Evolutionary conservation across 2,329 filamentous ascomycete genomes (phyloP), one percentile per base, ranked within the genome.

Genomic region (Coniochaeta pulveracea): DNA sequence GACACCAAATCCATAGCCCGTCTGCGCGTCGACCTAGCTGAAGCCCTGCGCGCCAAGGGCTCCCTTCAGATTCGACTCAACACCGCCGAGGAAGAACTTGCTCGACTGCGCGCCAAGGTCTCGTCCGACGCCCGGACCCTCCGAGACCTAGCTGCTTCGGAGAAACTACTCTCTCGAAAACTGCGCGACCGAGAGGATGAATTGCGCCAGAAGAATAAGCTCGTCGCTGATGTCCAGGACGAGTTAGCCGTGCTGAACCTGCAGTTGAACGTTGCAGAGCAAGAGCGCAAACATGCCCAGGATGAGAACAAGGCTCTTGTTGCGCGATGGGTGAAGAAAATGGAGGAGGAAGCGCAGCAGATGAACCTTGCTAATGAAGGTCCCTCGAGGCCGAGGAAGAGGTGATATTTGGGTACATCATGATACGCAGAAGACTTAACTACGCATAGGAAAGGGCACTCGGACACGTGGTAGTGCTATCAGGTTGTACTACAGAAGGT

Each of bases 201-300:
- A 62, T 58, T 95, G 19, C 72, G 69, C 36, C 84, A 77, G 38
- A 95, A 95, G 63, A 76, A 77, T 19, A 85, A 88, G 52, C 61
- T 95, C 42, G 69, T 93, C 3, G 80, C 86, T 71, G 73, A 89
- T 48, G 79, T 94, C 34, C 89, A 96, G 59, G 88, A 95, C 56
- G 91, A 98, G 56, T 79, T 94, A 57, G 78, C 93, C 33, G 80
- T 85, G 1, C 60, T 95, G 29, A 88, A 88, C 44, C 65, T 96
- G 43, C 83, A 96, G 56, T 66, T 95, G 26, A 86, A 91, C 45
- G 74, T 95, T 64, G 78, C 80, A 3, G 86, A 93, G 53, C 73
- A 88, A 52, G 75, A 76, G 49, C 67, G 72, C 18, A 76, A 80
- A 50, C 78, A 76, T 55, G 62, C 93, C 41, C 73, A 77, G 50